Base-by-base conservation (phyloP, 768 basidiomycete species). In the Psilocybe sp. region DNA sequence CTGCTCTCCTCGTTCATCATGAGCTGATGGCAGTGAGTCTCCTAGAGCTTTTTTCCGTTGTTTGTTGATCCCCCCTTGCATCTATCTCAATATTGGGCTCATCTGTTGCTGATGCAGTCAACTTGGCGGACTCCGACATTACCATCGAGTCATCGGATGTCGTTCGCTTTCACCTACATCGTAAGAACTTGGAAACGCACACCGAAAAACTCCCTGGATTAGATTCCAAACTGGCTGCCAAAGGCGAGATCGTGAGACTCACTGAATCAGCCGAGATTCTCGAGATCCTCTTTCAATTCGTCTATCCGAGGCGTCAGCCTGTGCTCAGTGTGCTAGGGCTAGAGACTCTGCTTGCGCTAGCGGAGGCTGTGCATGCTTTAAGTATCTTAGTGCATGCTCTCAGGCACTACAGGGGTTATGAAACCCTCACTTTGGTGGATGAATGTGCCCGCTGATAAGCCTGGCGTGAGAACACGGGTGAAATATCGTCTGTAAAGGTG, bases 201-300 rank as follows among this genome's bases (percentile, higher is more conserved):
- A 46, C 50, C 11, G 43, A 44, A 6, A 43, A 28, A 10, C 45
- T 51, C 19, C 50, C 50, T 11, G 50, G 58, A 9, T 13, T 28
- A 28, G 23, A 28, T 28, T 7, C 54, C 5, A 56, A 54, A 35
- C 49, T 57, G 43, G 39, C 49, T 10, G 47, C 55, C 7, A n/a
- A 40, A 15, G 56, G 39, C 9, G 62, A 62, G 18, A 40, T 49
- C 4, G 56, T 60, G 11, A n/a, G 44, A 11, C 50, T 64, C 10
- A 28, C 47, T 1, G 64, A 65, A 44, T 37, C 40, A 1, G 44
- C 54, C 1, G 49, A 44, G 5, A 55, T 55, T 4, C 52, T 65
- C 9, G 60, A 60, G 16, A 35, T 64, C 8, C 52, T 64, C 12
- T 63, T 66, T 40, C 49, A 53, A 15, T 66, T 59, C 40, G 44